A percentile compares a stretch with the other conserved stretches of the same genome.
Evolutionary conservation across 2,329 filamentous ascomycete genomes (phyloP).

Genomic region (Ophiosphaerella herpotricha): DNA sequence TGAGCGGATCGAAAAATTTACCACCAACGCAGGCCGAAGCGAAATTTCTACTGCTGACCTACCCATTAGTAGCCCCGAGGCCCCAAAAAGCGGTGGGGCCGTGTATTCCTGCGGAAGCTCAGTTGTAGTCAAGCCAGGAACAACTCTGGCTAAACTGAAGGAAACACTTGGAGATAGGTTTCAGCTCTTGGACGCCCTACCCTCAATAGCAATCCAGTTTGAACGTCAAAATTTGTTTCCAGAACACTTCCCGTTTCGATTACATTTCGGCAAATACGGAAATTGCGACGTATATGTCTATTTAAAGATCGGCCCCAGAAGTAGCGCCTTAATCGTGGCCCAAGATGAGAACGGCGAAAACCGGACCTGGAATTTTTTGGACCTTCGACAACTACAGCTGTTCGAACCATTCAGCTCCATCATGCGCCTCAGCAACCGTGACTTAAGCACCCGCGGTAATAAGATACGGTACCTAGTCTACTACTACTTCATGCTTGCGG

Average conservation of each 20-base stretch:
- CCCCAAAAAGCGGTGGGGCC: neutral
- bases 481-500: slow-evolving; percentile 18
- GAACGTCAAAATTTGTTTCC: neutral
- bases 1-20: neutral
- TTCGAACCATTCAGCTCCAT: slow-evolving; percentile 1
- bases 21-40: neutral
- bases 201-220: neutral
- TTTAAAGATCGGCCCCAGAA: neutral
- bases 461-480: slow-evolving; percentile 10
- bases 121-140: neutral
- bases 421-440: neutral
- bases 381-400: neutral
- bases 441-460: neutral
- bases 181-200: neutral
- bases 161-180: neutral
- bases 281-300: neutral
- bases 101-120: neutral
- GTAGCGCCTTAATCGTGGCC: neutral
- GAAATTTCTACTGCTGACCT: neutral
- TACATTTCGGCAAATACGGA: neutral
- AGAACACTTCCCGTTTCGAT: neutral
- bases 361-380: neutral
- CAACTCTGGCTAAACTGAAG: neutral
- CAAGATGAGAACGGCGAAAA: neutral
- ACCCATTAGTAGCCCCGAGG: neutral